Base-by-base conservation (phyloP, 805 yeast genomes). In the Soucietia sequanensis region DNA sequence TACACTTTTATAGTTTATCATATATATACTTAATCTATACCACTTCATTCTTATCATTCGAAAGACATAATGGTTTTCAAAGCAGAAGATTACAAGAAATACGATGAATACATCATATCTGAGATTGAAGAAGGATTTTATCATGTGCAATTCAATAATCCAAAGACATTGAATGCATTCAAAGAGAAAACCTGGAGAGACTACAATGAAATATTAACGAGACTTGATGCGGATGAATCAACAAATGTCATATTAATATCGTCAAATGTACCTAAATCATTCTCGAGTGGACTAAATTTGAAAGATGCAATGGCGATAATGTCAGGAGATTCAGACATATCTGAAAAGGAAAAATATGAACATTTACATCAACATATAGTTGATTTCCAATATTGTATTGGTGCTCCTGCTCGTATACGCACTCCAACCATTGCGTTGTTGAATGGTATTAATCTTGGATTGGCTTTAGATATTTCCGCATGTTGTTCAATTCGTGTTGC, bases 221-320 rank as follows among this genome's bases (percentile, higher is more conserved):
- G 46, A 27, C 61, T 84, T 16, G 78, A 74, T 30, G 33, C 43
- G 4, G 71, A 68, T 30, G 56, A 69, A 3, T 59, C 58, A 1
- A 71, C 80, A 17, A 72, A 75, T 16, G 76, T 70, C 6, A 74
- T 82, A 20, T 44, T 68, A 26, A 68, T 85, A 6, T 62, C 84
- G 1, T 71, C 80, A 1, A 80, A 81, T 0, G 62, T 52, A 2
- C 83, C 83, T 6, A 58, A 58, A 16, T 68, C 81, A 2, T 80
- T 85, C 48, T 65, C 80, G 18, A 67, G 86, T 4, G 95, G 95
- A 0, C 65, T 84, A 42, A 82, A 85, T 51, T 53, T 84, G 48
- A 68, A 69, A 42, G 58, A 52, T 5, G 60, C 62, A 9, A 32
- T 48, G 21, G 17, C 13, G 1, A 34, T 37, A 2, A 34, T 47